Evolutionary conservation across 2,329 filamentous ascomycete species (phyloP), one percentile per base, ranked within the genome.

Genomic region (Penicillium nordicum): DNA sequence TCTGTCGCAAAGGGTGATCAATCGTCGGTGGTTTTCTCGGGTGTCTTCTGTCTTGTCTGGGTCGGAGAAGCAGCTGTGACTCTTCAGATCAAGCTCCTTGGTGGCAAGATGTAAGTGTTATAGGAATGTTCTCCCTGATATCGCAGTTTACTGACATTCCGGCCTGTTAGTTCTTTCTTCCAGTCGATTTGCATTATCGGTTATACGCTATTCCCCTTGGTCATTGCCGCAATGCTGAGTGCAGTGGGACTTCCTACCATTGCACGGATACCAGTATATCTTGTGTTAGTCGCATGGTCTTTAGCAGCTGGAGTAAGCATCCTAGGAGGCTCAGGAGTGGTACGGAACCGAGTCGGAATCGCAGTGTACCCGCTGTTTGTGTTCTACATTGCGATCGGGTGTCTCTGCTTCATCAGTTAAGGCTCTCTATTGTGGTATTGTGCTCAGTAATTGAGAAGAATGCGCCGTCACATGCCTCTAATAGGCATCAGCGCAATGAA

Each of bases 111-210:
- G 93, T 97, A 80, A 76, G 92, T 84, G 23, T 44, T 30, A 7
- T n/a, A 10, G 55, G 25, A 10, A 45, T 5, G 45, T 2, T 25
- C 14, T 18, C 9, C 18, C 12, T 5, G 11, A 46, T 16, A 25
- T 37, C 16, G n/a, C 16, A 16, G 23, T 57, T 45, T 57, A 57
- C 67, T 71, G 50, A 71, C 50, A 23, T 30, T 37, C 9, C 23
- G 29, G 40, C 18, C 12, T 34, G 5, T 25, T 71, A 97, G 93
- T 69, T 97, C 94, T 18, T 99, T 99, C 74, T 94, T 96, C 70
- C 94, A 99, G 76, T 96, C 92, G 56, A 85, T 99, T 64, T 97
- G 92, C 75, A 95, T 99, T 67, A 99, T 99, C 72, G 94, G 94
- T 44, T 99, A 99, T 76, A 99, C 94, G 1, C 84, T 99, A 54